Base-by-base conservation (phyloP, 2,329 filamentous ascomycete species). In the Pseudogymnoascus sp. region DNA sequence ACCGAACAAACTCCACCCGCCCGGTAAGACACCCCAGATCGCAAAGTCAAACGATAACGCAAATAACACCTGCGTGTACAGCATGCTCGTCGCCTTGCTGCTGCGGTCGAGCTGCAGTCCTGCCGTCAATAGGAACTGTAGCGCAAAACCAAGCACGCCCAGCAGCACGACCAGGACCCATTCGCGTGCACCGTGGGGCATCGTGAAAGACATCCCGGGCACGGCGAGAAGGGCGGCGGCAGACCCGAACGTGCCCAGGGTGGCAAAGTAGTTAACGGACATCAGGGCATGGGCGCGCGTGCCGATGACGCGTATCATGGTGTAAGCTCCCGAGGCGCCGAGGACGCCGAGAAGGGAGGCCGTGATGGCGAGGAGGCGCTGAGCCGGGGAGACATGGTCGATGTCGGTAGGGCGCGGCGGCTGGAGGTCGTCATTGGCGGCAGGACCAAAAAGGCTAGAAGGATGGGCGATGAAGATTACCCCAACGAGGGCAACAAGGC, bases 91-190 rank as follows among this genome's bases (percentile, higher is more conserved):
- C 0, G 75, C 77, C 8, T 68, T 68, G 32, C 64, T 70, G 16
- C 66, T 70, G 37, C 62, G 67, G 54, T 72, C 70, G n/a, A 69
- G 54, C 41, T 80, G 76, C 59, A 97, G 74, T 0, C 90, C 91
- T 0, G 85, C 81, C 0, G 92, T 95, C 28, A 95, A 76, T n/a
- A 95, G 78, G 66, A 92, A 91, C 79, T 96, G 92, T 80, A 94
- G 87, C 12, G 87, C 72, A 69, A 96, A 94, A 0, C 92, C 92
- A 64, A 87, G 85, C 0, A 84, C 69, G 0, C 89, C 90, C 2
- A 96, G 75, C 16, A 85, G 79, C 0, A 85, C 58, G 11, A 97
- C 75, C n/a, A 91, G 78, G 0, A 76, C 71, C 87, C 89, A 93
- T 32, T 71, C 66, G 3, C 63, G 73, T 2, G 66, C 16, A 2